Base-by-base conservation (phyloP, 139 green algal species). In the Nannochloris sp. region DNA sequence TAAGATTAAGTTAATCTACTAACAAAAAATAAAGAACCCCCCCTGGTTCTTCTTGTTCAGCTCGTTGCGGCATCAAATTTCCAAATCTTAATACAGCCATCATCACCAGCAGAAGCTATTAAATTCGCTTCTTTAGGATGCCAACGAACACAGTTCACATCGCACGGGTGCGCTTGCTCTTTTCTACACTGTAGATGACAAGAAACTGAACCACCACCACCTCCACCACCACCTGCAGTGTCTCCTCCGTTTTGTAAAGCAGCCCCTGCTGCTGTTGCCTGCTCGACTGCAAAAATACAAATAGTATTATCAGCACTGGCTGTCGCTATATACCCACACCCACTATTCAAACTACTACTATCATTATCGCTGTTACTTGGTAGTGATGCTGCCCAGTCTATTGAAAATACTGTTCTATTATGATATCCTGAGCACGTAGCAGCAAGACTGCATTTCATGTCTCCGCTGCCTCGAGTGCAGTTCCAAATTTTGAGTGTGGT, bases 121-220 rank as follows among this genome's bases (percentile, higher is more conserved):
- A 95, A 42, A 1, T 24, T 37, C 6, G 68, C 61, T 19, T 85
- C 54, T 2, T 27, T 55, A 1, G 89, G 89, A 56, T 84, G 70
- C 86, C 88, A 96, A 0, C 71, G 56, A 24, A 95, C 89, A 62
- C 89, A 93, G 70, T 96, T 96, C 2, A 95, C 78, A 68, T 96
- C 89, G 12, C 61, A 36, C 2, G 24, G 12, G 38, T 95, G 89
- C 2, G 85, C 85, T 10, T 74, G 30, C 9, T 63, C 42, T 24
- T 68, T 53, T 33, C 14, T 60, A n/a, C n/a, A 4, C 60, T 24
- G 8, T 67, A 4, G 4, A 33, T 9, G 2, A 57, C 38, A 14
- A 54, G 27, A 5, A n/a, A n/a, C n/a, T n/a, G n/a, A n/a, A n/a
- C n/a, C n/a, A n/a, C n/a, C n/a, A n/a, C n/a, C n/a, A n/a, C 35